Base-by-base conservation (phyloP, 371 early-diverging fungal species). In the Mortierella sp. region DNA sequence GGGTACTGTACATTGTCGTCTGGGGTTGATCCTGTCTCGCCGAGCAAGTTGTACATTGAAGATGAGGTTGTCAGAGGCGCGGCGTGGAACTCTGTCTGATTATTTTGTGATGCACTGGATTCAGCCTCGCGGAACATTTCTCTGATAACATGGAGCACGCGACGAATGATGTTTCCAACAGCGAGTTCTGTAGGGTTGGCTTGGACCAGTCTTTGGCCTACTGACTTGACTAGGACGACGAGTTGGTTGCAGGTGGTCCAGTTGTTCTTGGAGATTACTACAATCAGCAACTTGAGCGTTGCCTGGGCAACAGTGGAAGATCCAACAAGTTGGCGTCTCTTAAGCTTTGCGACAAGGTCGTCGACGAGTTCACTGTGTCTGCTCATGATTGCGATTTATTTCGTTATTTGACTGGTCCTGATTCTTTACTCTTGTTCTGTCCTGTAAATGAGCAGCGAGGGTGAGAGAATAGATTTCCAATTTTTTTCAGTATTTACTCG, bases 151-250 rank as follows among this genome's bases (percentile, higher is more conserved):
- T 92, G 91, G 28, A 97, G 75, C 3, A 97, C 93, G 60, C 97
- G 87, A 60, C 94, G 90, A 26, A 93, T 89, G 42, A 95, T 94
- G 83, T 96, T 97, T 19, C 93, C 94, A 5, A 96, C 92, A 4
- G 95, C 94, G 26, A 96, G 87, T 77, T 97, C 97, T 88, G 82
- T 93, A 0, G 97, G 96, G 82, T 95, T 96, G 1, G 97, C 97
- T n/a, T 83, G 77, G 22, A 91, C 78, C 23, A 97, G 84, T 66
- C 87, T 85, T 23, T 83, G 75, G 40, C 95, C 96, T 10, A 94
- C 88, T 12, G 89, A 86, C 62, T 88, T 89, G 12, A 98, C 87
- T 5, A 89, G 71, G 22, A 86, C 84, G 31, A 92, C 65, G 13
- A 97, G 85, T 2, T 81, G 78, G 35, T 88, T 82, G 15, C 86